Base-by-base conservation (phyloP, 2,329 filamentous ascomycete genomes). In the Aspergillus sp. region DNA sequence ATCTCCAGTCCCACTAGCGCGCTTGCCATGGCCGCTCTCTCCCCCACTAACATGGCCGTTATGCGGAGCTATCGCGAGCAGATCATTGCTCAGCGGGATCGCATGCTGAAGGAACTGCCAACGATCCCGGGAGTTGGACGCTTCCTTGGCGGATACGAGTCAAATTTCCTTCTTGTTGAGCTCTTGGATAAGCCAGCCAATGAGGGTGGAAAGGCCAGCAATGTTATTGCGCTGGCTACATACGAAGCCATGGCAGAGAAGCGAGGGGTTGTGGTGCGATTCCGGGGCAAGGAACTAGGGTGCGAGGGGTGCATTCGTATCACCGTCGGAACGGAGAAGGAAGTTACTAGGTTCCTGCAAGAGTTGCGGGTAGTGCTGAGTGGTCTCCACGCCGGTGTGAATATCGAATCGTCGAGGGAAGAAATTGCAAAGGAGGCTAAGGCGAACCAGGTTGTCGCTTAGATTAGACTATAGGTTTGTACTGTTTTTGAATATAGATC, bases 131-230 rank as follows among this genome's bases (percentile, higher is more conserved):
- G 93, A 2, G 77, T 97, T 1, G 93, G 93, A 1, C 75, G 82
- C 35, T 83, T 95, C 56, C 76, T 85, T 13, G 93, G 93, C 39
- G 93, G 93, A 3, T 75, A 72, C 2, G 85, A 83, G 44, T 86
- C 87, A 50, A 98, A 98, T 65, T 98, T 97, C 62, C 56, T 98
- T 58, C 78, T 98, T 7, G 90, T 88, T 45, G 88, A 97, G 73
- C 87, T 98, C 60, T 72, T 95, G 29, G 80, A 94, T 60, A 69
- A 71, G 13, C 69, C 78, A 2, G 54, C 58, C 27, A 61, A 66
- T n/a, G 57, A 73, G 41, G 70, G 70, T 5, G 88, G 88, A 0
- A 73, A 82, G 61, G 86, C 93, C 1, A 86, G 89, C 60, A 98
- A 96, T 56, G 73, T 74, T 39, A 79, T 80, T 1, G 93, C 93